Base-by-base conservation (phyloP, 1,284 basidiomycete species). In the Pyrrhoderma noxium region DNA sequence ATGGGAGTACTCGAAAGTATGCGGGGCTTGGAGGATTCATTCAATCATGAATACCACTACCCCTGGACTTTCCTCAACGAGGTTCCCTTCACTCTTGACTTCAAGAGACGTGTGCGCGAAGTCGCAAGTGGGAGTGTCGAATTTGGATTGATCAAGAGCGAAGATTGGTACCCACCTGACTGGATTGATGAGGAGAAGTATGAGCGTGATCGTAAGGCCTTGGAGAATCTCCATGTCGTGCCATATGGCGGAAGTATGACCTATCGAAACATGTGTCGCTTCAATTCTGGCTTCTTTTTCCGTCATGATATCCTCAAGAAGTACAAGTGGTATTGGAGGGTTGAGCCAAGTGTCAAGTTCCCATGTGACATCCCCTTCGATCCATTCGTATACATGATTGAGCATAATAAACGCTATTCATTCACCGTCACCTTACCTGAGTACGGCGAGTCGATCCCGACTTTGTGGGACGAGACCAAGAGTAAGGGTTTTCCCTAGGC, bases 371-470 rank as follows among this genome's bases (percentile, higher is more conserved):
- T 88, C 45, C 70, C 75, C 40, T 79, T 77, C 56, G 88, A 91
- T 58, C 87, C 87, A 0, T 90, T 90, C 72, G 55, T 79, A 2
- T 81, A 76, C 64, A 86, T 91, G 86, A 72, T 84, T 61, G 74
- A 85, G 39, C 69, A 88, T 59, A 75, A 82, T 56, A 89, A 89
- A 64, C 47, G 18, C 14, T 51, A 16, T 34, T 35, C 8, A 7
- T 91, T 87, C 64, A 88, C 85, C 0, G 77, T 92, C 44, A 77
- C 85, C 0, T 71, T 91, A 62, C 85, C 82, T 65, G 89, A 92
- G 64, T 89, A 79, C 63, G 68, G 73, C 45, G 75, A 76, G 51
- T 92, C 89, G 0, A 85, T 91, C 43, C 75, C 79, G 7, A 84
- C 85, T 0, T 70, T 92, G 0, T 92, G 87, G 88, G 66, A 74